Conservation (phyloP, 2,329 filamentous ascomycete genomes). For the Pseudogymnoascus sp. region DNA sequence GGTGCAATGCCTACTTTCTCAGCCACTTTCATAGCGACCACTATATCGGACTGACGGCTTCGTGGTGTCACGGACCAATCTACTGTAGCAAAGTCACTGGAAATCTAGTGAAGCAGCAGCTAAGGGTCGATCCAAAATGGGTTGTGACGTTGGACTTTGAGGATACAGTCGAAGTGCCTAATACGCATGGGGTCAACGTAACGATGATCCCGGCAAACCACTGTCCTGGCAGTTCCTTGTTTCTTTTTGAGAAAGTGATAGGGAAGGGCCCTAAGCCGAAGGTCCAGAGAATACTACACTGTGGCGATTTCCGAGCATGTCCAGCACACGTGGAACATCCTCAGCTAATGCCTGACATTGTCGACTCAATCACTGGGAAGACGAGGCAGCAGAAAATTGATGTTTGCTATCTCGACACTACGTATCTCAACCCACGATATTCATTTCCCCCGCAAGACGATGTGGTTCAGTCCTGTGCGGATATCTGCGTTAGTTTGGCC, state of each 20-base stretch:
- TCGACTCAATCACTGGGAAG: slow-evolving; percentile 65
- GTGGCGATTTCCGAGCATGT: slow-evolving; percentile 91
- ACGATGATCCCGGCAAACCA: slow-evolving; percentile 97
- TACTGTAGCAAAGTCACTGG: slow-evolving; percentile 93
- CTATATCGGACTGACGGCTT: slow-evolving; percentile 82
- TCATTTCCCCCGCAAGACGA: slow-evolving; percentile 84
- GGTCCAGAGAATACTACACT: slow-evolving; percentile 79
- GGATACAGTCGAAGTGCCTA: slow-evolving; percentile 66
- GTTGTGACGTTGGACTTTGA: slow-evolving; percentile 84
- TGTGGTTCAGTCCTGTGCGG: slow-evolving; percentile 79
- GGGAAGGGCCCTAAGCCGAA: slow-evolving; percentile 53
- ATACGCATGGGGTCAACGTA: slow-evolving; percentile 73
- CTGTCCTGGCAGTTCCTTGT: slow-evolving; percentile 89
- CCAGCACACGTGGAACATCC: slow-evolving; percentile 77
- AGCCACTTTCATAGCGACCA: slow-evolving; percentile 98
- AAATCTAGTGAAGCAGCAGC: slow-evolving; percentile 78
- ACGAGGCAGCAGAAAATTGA: slow-evolving; percentile 79
- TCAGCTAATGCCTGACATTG: slow-evolving; percentile 65
- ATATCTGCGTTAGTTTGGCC: slow-evolving; percentile 74
- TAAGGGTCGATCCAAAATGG: slow-evolving; percentile 79
- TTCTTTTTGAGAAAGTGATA: slow-evolving; percentile 76
- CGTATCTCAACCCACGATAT: slow-evolving; percentile 92
- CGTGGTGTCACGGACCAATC: slow-evolving; percentile 88
- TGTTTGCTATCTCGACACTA: slow-evolving; percentile 94
- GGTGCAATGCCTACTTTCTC: slow-evolving; percentile 89